These are phyloP conservation scores for Exophiala phaeomuriformis DNA, from an alignment of 2,329 filamentous ascomycete species.

Conservation along the genomic window DNA sequence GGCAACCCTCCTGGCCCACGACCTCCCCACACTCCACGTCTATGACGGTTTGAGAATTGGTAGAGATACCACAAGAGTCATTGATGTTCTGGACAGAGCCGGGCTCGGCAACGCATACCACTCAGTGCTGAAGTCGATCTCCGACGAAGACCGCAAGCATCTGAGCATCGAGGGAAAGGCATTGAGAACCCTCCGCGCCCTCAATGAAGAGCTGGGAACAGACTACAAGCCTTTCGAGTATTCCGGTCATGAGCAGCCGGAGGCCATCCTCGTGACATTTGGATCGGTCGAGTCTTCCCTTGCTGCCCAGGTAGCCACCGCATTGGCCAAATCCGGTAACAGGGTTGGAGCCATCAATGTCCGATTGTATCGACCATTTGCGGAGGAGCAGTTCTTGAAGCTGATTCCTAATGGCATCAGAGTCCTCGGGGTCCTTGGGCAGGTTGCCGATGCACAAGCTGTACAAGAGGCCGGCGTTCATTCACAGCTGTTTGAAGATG, in stretches of 20 bases:
- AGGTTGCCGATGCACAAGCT: constrained; percentile 66
- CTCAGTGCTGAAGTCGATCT: constrained; percentile 55
- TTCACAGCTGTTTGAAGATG: constrained; percentile 87
- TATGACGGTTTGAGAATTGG: constrained; percentile 81
- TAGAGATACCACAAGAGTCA: constrained; percentile 71
- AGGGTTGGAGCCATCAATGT: constrained; percentile 86
- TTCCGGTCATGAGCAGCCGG: constrained; percentile 69
- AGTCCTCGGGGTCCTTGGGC: constrained; percentile 78
- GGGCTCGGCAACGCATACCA: constrained; percentile 64
- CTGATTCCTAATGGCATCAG: constrained; percentile 67
- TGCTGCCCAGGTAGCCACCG: constrained; percentile 68
- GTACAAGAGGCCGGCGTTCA: constrained; percentile 68
- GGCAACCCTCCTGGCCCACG: constrained; percentile 67
- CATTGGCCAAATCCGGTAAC: constrained; percentile 63
- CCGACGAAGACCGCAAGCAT: constrained; percentile 59
- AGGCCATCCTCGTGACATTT: constrained; percentile 82
- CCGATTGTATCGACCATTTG: constrained; percentile 87
- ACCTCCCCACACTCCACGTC: constrained; percentile 77
- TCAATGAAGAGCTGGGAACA: constrained; percentile 89
- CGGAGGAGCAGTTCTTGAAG: constrained; percentile 86
- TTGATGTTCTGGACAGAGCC: constrained; percentile 69
- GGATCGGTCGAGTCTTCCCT: constrained; percentile 86
- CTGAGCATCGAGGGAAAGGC: constrained; percentile 65
- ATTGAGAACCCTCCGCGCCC: constrained; percentile 60
- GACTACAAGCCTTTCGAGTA: constrained; percentile 94